Evolutionary conservation across 169 alveolate genomes (phyloP), one percentile per base, ranked within the genome.

Genomic region (Plasmodium coatneyi): DNA sequence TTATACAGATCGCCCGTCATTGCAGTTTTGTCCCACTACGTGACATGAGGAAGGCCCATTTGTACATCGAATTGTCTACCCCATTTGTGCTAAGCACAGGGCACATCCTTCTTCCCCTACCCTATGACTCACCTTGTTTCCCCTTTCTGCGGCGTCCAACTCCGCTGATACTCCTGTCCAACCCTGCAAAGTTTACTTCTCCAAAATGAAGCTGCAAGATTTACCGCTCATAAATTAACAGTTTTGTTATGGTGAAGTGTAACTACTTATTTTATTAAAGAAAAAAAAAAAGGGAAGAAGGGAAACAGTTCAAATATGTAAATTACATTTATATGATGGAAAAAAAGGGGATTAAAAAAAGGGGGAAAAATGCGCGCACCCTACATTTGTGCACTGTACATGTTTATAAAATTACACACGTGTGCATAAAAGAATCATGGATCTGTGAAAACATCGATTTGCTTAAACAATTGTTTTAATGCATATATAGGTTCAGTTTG

Each of bases 211-310:
- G 25, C 39, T 80, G 87, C 54, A 80, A 22, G n/a, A 49, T 80
- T 80, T 36, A n/a, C 25, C 79, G 72, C 39, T 80, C 87, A 80
- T 80, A 80, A 80, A 46, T 49, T 80, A 80, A 52, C 87, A 36
- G 32, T 46, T 34, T 52, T 80, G 76, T 34, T 49, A 80, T 52
- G 70, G n/a, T 25, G 22, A 80, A 46, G n/a, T 19, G 22, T 80
- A 52, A 66, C 14, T 66, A 12, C 76, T 49, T 28, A 49, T 80
- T 80, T 80, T 80, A 80, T 80, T 80, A 80, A 80, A 80, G 87
- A 80, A 52, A 80, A 80, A 80, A 80, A 12, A 49, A 49, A 49
- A 49, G 2, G n/a, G 60, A 49, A 49, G 39, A 7, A 66, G 36
- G 76, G 5, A 22, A 66, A 66, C 76, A 25, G 70, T 52, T 80